Conservation (phyloP, 164 flowering plant species). For the Cinnamomum micranthum region DNA sequence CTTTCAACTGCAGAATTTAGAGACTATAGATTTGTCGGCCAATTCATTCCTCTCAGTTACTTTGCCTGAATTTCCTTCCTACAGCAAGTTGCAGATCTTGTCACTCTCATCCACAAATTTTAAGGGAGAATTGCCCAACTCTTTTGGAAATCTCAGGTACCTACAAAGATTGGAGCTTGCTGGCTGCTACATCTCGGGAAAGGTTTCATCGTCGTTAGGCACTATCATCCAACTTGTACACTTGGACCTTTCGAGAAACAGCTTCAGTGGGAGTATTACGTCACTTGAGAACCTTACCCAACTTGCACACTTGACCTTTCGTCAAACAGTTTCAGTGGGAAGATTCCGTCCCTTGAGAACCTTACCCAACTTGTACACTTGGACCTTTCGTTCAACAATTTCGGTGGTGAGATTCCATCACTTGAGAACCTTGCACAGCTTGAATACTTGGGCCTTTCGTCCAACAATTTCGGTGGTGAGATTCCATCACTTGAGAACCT, state of each 20-base stretch:
- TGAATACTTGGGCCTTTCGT: constrained; percentile 11
- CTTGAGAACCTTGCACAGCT: neutral
- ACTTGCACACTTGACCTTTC: neutral
- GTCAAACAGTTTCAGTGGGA: neutral
- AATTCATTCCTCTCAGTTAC: constrained; percentile 23
- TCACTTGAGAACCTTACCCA: constrained; percentile 19
- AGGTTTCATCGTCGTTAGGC: constrained; percentile 17
- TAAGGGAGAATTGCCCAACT: constrained; percentile 29
- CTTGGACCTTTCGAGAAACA: constrained; percentile 26
- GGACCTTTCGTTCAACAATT: constrained; percentile 23
- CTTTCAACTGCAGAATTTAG: constrained; percentile 21
- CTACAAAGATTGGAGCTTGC: constrained; percentile 25
- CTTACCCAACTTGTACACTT: constrained; percentile 26
- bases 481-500: constrained; percentile 25
- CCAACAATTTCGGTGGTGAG: constrained; percentile 27
- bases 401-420: constrained; percentile 25
- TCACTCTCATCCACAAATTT: constrained; percentile 23
- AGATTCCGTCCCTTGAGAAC: too few relatives aligned
- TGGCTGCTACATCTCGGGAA: constrained; percentile 2
- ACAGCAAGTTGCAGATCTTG: constrained; percentile 13
- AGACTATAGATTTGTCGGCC: constrained; percentile 17
- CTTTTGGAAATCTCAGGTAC: constrained; percentile 25
- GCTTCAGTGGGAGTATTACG: constrained; percentile 39
- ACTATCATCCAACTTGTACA: constrained; percentile 24
- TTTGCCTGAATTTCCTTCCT: constrained; percentile 14